These are phyloP conservation scores for Botrytis aclada DNA, from an alignment of 2,329 filamentous ascomycete genomes.

Conservation along the genomic window DNA sequence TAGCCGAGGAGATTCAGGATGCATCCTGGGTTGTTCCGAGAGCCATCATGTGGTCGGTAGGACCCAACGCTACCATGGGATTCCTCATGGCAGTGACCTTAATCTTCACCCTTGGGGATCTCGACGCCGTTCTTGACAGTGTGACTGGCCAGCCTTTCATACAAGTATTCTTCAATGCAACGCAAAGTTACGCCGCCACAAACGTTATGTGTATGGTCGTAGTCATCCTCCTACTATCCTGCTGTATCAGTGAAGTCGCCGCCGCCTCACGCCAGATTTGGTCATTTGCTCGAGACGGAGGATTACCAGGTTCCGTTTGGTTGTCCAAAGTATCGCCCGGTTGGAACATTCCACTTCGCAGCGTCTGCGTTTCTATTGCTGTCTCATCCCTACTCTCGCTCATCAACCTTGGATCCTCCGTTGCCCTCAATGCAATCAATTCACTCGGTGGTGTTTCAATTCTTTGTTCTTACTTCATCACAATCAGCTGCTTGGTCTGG, in stretches of 20 bases:
- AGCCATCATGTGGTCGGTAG: slow-evolving; percentile 40
- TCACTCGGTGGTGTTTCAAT: slow-evolving; percentile 48
- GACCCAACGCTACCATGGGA: slow-evolving; percentile 40
- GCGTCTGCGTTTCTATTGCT: slow-evolving; percentile 23
- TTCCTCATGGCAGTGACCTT: slow-evolving; percentile 42
- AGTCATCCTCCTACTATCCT: slow-evolving; percentile 39
- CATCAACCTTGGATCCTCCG: slow-evolving; percentile 50
- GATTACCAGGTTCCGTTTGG: slow-evolving; percentile 41
- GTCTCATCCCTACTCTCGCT: slow-evolving; percentile 19
- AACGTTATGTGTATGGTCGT: slow-evolving; percentile 47
- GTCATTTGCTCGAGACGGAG: slow-evolving; percentile 45
- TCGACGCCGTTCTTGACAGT: slow-evolving; percentile 33
- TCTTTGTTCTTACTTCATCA: slow-evolving; percentile 50
- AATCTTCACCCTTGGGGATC: slow-evolving; percentile 40
- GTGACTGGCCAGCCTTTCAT: slow-evolving; percentile 39
- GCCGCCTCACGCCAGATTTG: slow-evolving; percentile 41
- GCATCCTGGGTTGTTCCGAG: slow-evolving; percentile 46
- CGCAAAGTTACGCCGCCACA: slow-evolving; percentile 39
- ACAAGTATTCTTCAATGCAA: slow-evolving; percentile 34
- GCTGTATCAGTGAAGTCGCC: slow-evolving; percentile 39
- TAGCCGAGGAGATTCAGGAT: slow-evolving; percentile 48
- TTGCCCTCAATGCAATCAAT: slow-evolving; percentile 51
- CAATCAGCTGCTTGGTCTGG: slow-evolving; percentile 40
- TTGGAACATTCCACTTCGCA: slow-evolving; percentile 23
- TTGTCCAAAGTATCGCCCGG: slow-evolving; percentile 38